Percentiles rank a stretch among this genome's conserved stretches.
These are phyloP conservation scores for Barbarea vulgaris DNA, from an alignment of 345 rosid species.

Conservation along the genomic window DNA sequence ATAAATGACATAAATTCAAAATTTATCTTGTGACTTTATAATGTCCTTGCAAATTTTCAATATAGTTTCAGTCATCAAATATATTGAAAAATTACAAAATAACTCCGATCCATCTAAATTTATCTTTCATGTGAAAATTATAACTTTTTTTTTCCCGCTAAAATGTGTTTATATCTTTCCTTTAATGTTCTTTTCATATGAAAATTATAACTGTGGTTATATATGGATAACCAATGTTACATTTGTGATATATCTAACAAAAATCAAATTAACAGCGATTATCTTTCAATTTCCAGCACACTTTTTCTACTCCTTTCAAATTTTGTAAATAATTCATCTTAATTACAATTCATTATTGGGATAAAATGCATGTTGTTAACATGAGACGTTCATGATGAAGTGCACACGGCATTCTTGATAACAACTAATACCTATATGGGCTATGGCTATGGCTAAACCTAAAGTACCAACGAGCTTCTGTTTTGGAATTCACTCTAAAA, in stretches of 20 bases:
- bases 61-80: background rate
- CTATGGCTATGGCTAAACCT: slow-evolving; percentile 13
- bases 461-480: background rate
- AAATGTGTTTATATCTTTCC: too few species aligned
- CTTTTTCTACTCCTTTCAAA: background rate
- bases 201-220: too few species aligned
- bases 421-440: slow-evolving; percentile 25
- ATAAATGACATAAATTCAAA: background rate
- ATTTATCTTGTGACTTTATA: background rate
- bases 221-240: background rate
- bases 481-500: slow-evolving; percentile 5
- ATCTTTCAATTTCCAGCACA: background rate
- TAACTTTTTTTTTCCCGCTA: too few species aligned
- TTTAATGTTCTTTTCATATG: background rate
- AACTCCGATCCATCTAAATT: background rate
- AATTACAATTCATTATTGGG: background rate
- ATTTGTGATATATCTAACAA: background rate
- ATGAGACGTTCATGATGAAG: slow-evolving; percentile 28
- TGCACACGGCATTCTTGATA: slow-evolving; percentile 29
- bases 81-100: background rate
- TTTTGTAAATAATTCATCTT: background rate
- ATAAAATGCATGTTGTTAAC: slow-evolving; percentile 24
- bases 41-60: background rate
- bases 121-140: background rate
- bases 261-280: background rate